Evolutionary conservation across 768 basidiomycete species (phyloP).

Genomic region (Infundibulicybe gibba): DNA sequence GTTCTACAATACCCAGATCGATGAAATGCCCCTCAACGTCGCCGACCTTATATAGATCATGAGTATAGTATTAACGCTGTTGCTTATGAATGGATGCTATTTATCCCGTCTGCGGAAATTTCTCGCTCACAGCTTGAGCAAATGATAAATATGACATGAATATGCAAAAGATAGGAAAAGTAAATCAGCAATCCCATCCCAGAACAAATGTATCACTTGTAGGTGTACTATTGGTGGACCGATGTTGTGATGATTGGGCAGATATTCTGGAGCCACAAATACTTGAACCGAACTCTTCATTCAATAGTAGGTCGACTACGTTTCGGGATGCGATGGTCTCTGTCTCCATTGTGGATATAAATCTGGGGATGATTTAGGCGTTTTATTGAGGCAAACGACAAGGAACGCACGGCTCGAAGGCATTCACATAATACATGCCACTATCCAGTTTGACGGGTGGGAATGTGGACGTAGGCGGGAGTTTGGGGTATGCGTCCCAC

Average conservation of each 20-base stretch:
- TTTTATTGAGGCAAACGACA: conserved; percentile 3
- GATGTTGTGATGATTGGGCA: conserved; percentile 2
- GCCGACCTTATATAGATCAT: conserved; percentile 49
- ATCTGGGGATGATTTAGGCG: conserved; percentile 32
- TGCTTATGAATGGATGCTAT: neutral
- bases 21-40: conserved; percentile 98
- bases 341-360: conserved; percentile 94
- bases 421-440: conserved; percentile 88
- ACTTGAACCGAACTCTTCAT: conserved; percentile 67
- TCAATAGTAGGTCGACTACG: conserved; percentile 73
- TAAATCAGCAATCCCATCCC: conserved; percentile 71
- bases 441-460: conserved; percentile 75
- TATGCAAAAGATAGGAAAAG: conserved; percentile 5
- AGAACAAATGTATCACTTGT: conserved; percentile 44
- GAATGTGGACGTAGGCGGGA: conserved; percentile 63
- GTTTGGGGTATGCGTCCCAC: conserved; percentile 81
- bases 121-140: conserved; percentile 1
- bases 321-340: conserved; percentile 83
- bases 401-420: conserved; percentile 75
- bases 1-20: conserved; percentile 95
- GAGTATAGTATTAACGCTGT: too few species aligned
- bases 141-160: conserved; percentile 9
- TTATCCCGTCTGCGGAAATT: too few species aligned
- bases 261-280: conserved; percentile 54
- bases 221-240: neutral